These are phyloP conservation scores for Boletus subcaerulescens DNA, from an alignment of 768 basidiomycete genomes.

Conservation along the genomic window DNA sequence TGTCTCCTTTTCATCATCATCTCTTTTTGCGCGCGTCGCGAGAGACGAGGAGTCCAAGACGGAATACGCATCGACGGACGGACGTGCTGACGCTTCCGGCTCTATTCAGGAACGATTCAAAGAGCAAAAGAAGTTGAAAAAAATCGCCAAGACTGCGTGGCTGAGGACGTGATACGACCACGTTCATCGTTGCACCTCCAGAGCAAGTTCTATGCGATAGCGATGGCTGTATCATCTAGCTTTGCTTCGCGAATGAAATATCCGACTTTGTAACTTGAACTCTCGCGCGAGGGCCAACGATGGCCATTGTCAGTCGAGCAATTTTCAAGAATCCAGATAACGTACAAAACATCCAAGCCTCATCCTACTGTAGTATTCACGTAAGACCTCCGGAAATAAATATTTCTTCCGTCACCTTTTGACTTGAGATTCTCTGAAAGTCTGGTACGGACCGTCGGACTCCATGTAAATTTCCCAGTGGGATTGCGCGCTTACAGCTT, in stretches of 20 bases:
- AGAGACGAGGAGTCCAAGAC: conserved; percentile 22
- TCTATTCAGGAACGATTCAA: conserved; percentile 70
- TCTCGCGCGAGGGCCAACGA: background rate
- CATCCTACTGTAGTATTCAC: too few relatives aligned
- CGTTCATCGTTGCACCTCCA: background rate
- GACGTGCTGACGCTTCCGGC: conserved; percentile 24
- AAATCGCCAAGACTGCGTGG: conserved; percentile 88
- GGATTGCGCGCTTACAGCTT: too few relatives aligned
- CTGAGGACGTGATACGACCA: conserved; percentile 49
- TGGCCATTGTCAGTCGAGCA: background rate
- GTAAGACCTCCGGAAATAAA: too few relatives aligned
- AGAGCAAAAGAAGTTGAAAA: conserved; percentile 78
- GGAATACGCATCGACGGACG: conserved; percentile 16
- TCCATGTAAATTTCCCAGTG: too few relatives aligned
- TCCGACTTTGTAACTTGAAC: background rate
- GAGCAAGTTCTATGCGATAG: background rate
- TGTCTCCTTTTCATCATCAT: conserved; percentile 14
- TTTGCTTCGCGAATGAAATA: background rate
- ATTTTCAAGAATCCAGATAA: too few relatives aligned
- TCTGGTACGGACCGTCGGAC: too few relatives aligned
- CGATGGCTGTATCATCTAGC: conserved; percentile 4
- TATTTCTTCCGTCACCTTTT: too few relatives aligned
- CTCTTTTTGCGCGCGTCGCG: conserved; percentile 18
- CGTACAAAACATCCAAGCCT: too few relatives aligned
- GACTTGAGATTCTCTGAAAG: too few relatives aligned